Evolutionary conservation across 2,329 filamentous ascomycete species (phyloP).

Genomic region (Fusarium kyushuense): DNA sequence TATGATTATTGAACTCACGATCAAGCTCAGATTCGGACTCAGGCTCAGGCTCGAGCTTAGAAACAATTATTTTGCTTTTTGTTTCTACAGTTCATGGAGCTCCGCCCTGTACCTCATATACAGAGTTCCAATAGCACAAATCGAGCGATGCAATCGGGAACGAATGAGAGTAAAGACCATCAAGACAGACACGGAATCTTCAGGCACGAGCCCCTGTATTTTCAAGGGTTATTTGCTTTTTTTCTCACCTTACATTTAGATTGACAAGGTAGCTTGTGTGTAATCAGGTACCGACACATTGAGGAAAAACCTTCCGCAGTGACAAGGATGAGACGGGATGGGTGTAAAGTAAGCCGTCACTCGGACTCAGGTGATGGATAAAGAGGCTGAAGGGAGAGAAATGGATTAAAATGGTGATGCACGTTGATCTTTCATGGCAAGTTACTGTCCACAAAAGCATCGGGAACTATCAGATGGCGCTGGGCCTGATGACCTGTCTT

Average conservation of each 20-base stretch:
- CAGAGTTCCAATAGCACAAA: slow-evolving; percentile 19
- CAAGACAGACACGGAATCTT: slow-evolving; percentile 3
- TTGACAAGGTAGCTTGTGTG: slow-evolving; percentile 1
- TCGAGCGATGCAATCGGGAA: slow-evolving; percentile 14
- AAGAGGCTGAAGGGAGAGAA: slow-evolving; percentile 26
- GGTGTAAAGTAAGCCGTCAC: slow-evolving; percentile 18
- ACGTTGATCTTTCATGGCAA: slow-evolving; percentile 7
- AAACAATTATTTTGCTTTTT: slow-evolving; percentile 25
- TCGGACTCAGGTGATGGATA: slow-evolving; percentile 3
- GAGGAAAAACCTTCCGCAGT: slow-evolving; percentile 17
- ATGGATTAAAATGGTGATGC: slow-evolving; percentile 6
- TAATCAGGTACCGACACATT: slow-evolving; percentile 20
- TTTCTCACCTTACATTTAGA: not conserved
- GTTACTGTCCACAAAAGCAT: slow-evolving; percentile 9
- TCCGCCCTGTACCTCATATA: slow-evolving; percentile 26
- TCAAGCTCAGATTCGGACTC: slow-evolving; percentile 1
- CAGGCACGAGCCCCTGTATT: slow-evolving; percentile 28
- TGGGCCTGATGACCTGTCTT: slow-evolving; percentile 23
- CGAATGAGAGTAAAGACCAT: slow-evolving; percentile 16
- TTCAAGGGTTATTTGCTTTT: slow-evolving; percentile 36
- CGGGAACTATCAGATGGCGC: slow-evolving; percentile 36
- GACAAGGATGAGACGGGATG: slow-evolving; percentile 13
- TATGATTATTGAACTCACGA: slow-evolving; percentile 5
- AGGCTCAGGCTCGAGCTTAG: slow-evolving; percentile 28
- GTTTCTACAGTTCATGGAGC: slow-evolving; percentile 1